These are phyloP conservation scores for Pichiaceae sp. DNA, from an alignment of 1,139 yeast genomes.

Conservation along the genomic window DNA sequence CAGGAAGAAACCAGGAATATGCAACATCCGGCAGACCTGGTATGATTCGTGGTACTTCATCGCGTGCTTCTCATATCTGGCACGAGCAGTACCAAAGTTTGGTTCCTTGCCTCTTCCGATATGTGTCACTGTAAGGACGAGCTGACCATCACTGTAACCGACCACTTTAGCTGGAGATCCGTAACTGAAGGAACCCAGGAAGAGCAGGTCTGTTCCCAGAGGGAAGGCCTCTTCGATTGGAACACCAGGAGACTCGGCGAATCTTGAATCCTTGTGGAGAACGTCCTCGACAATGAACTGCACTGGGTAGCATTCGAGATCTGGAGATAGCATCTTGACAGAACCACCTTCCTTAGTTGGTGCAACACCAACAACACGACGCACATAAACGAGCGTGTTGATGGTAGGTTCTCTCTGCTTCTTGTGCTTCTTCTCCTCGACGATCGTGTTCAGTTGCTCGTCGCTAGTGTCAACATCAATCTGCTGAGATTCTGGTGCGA, in stretches of 20 bases:
- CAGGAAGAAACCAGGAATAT: constrained; percentile 55
- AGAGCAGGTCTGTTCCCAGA: constrained; percentile 59
- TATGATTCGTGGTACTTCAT: constrained; percentile 60
- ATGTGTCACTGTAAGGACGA: constrained; percentile 49
- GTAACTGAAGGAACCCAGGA: constrained; percentile 81
- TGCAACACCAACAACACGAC: constrained; percentile 70
- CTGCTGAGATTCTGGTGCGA: constrained; percentile 7
- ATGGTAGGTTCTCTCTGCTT: constrained; percentile 21
- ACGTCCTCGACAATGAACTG: constrained; percentile 77
- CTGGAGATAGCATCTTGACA: constrained; percentile 53
- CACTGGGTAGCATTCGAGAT: constrained; percentile 55
- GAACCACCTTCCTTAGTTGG: constrained; percentile 66
- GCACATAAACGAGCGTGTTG: constrained; percentile 55
- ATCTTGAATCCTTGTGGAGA: constrained; percentile 66
- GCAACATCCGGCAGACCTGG: constrained; percentile 53
- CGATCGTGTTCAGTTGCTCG: background rate
- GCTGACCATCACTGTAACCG: constrained; percentile 42
- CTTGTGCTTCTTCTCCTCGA: constrained; percentile 13
- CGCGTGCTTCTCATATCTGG: constrained; percentile 44
- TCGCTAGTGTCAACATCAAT: constrained; percentile 3
- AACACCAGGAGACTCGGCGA: constrained; percentile 60
- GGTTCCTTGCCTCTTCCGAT: constrained; percentile 50
- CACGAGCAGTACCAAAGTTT: constrained; percentile 51
- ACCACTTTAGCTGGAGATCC: constrained; percentile 76
- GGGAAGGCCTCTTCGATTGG: constrained; percentile 85